Evolutionary conservation across 2,329 filamentous ascomycete species (phyloP), one percentile per base, ranked within the genome.

Genomic region (Penicillium sp.): DNA sequence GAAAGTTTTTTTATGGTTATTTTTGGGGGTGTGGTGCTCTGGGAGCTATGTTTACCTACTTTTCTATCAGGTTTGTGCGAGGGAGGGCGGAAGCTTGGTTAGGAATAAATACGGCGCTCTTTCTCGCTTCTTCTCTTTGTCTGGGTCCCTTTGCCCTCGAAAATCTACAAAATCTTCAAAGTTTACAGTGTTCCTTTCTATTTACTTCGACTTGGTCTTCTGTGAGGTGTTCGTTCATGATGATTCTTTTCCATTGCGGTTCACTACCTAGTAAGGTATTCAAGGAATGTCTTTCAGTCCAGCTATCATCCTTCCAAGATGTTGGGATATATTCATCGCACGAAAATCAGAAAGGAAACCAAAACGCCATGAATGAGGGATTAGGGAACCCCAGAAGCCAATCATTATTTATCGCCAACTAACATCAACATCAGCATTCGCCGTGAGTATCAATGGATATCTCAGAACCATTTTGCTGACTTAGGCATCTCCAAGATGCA

Each of bases 361-460:
- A 33, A 29, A 52, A 52, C 49, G 49, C 49, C 49, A 35, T 14
- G 24, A 45, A 52, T 52, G 39, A 52, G 33, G 49, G 39, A 29
- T 42, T 13, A 22, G 19, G 31, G 24, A 29, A 52, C 21, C 8
- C 31, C 29, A 50, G 33, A 27, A 29, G 37, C 22, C 22, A 27
- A 37, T 50, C 24, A 50, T 42, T 50, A 42, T 42, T 27, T 39
- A 39, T 29, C 16, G 24, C 26, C 47, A 37, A 24, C 31, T 37
- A 49, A 14, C 14, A n/a, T 10, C 31, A 26, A 24, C 19, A 26
- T 19, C 21, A 22, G 19, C 21, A 19, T 24, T 49, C 33, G 13
- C 47, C 33, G 9, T 16, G 19, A 24, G 47, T 19, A 21, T 42
- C 39, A 26, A 19, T 11, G 11, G 19, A 24, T n/a, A 9, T 13